Evolutionary conservation across 2,329 filamentous ascomycete species (phyloP).

Genomic region (Plectosphaerella cucumerina): DNA sequence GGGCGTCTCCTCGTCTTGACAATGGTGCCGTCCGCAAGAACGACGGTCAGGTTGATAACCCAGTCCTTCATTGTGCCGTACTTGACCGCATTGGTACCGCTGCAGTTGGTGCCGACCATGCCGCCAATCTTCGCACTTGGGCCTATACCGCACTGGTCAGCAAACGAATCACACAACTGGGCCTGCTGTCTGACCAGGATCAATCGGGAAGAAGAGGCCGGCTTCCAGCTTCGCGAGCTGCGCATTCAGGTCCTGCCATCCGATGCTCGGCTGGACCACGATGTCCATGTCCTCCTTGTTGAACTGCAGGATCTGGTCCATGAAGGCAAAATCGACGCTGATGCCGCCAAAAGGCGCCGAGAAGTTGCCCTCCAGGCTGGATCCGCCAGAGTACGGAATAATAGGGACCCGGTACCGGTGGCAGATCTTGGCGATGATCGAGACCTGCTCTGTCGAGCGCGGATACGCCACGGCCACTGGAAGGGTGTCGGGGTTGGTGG

Average conservation of each 20-base stretch:
- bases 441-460: conserved; percentile 55
- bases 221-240: conserved; percentile 58
- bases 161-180: not conserved
- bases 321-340: conserved; percentile 83
- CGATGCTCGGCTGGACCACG: conserved; percentile 84
- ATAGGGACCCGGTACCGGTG: conserved; percentile 77
- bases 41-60: conserved; percentile 79
- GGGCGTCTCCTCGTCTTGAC: conserved; percentile 78
- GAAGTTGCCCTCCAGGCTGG: conserved; percentile 86
- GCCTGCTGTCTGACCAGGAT: conserved; percentile 46
- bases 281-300: conserved; percentile 89
- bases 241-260: conserved; percentile 88
- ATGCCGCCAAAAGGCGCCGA: conserved; percentile 82
- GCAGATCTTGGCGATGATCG: conserved; percentile 63
- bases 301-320: conserved; percentile 77
- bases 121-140: conserved; percentile 72
- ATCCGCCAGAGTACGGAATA: conserved; percentile 81
- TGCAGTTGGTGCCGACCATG: conserved; percentile 77
- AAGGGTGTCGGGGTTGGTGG: conserved; percentile 53
- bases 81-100: conserved; percentile 73
- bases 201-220: conserved; percentile 86
- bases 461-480: conserved; percentile 64
- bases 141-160: conserved; percentile 19
- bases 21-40: conserved; percentile 71
- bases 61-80: conserved; percentile 88